phyloP scores from a whole-genome alignment of 768 basidiomycete genomes.

The Lactarius hatsudake region DNA sequence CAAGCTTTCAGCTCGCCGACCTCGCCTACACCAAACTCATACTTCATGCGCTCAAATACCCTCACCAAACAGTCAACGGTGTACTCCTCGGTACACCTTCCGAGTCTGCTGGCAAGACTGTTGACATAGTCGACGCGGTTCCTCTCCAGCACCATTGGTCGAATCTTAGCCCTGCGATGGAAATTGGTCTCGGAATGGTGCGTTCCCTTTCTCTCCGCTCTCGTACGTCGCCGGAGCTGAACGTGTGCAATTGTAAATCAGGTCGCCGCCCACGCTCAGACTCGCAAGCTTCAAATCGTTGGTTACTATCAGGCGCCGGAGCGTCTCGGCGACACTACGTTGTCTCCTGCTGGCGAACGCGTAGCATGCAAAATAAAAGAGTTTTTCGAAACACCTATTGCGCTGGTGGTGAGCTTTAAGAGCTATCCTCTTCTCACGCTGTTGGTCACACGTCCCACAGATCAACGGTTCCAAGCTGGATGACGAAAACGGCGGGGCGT shows the following conservation, averaged over 20 bases:
- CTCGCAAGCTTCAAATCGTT: conserved; percentile 52
- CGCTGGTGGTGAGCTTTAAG: conserved; percentile 57
- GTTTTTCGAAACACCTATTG: conserved; percentile 57
- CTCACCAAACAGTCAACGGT: conserved; percentile 72
- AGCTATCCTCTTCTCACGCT: background rate
- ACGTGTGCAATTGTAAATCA: conserved; percentile 31
- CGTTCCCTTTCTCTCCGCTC: conserved; percentile 29
- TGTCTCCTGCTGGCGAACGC: conserved; percentile 65
- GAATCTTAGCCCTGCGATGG: conserved; percentile 81
- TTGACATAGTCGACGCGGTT: conserved; percentile 61
- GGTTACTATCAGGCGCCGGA: conserved; percentile 79
- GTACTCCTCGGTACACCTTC: conserved; percentile 61
- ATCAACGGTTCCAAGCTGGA: conserved; percentile 35
- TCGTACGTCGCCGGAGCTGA: background rate
- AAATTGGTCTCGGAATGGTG: conserved; percentile 76
- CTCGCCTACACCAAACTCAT: conserved; percentile 71
- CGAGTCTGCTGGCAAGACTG: conserved; percentile 31
- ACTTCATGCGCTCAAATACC: conserved; percentile 79
- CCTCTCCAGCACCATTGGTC: conserved; percentile 87
- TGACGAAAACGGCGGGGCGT: conserved; percentile 6
- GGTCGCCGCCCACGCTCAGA: conserved; percentile 59
- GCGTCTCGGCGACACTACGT: conserved; percentile 53
- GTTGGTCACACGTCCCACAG: conserved; percentile 48
- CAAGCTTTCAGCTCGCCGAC: conserved; percentile 50
- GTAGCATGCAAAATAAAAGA: conserved; percentile 55